Conservation (phyloP, 164 flowering plant genomes). For the Piper betle region DNA sequence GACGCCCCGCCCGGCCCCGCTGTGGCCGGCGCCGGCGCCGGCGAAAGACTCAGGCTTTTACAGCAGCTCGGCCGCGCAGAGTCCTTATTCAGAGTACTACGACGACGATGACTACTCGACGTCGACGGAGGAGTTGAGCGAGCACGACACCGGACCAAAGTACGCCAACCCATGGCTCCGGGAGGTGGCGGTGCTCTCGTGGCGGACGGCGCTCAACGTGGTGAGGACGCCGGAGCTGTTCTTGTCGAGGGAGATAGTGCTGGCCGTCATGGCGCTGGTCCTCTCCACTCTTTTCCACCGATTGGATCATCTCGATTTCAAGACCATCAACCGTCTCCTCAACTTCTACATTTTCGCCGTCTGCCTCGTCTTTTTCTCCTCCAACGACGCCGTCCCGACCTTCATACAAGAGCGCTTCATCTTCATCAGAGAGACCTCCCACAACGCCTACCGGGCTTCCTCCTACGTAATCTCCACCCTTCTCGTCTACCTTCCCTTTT, state of each 20-base stretch:
- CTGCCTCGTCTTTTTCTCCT: constrained; percentile 71
- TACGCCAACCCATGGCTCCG: constrained; percentile 81
- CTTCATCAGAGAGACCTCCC: constrained; percentile 68
- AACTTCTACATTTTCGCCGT: constrained; percentile 69
- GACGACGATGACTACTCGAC: constrained; percentile 16
- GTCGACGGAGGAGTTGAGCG: constrained; percentile 33
- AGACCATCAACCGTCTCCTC: constrained; percentile 45
- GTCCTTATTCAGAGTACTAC: constrained; percentile 10
- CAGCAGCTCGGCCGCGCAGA: constrained; percentile 10
- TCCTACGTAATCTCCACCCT: constrained; percentile 63
- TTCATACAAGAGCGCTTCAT: constrained; percentile 76
- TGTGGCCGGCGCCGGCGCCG: not conserved
- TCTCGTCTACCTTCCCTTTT: constrained; percentile 68
- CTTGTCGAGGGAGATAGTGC: constrained; percentile 59
- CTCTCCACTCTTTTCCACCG: constrained; percentile 48
- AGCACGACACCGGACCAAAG: constrained; percentile 31
- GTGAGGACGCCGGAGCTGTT: constrained; percentile 72
- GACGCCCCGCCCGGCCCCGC: constrained; percentile 7
- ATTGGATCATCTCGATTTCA: constrained; percentile 19
- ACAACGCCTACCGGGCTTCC: constrained; percentile 71
- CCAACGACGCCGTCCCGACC: constrained; percentile 74
- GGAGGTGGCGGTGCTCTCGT: constrained; percentile 57
- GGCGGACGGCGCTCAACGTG: constrained; percentile 53
- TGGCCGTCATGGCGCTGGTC: constrained; percentile 56
- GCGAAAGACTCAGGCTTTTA: constrained; percentile 2